Evolutionary conservation across 805 yeast genomes (phyloP).

Genomic region (Crinitomyces ghanaensis): DNA sequence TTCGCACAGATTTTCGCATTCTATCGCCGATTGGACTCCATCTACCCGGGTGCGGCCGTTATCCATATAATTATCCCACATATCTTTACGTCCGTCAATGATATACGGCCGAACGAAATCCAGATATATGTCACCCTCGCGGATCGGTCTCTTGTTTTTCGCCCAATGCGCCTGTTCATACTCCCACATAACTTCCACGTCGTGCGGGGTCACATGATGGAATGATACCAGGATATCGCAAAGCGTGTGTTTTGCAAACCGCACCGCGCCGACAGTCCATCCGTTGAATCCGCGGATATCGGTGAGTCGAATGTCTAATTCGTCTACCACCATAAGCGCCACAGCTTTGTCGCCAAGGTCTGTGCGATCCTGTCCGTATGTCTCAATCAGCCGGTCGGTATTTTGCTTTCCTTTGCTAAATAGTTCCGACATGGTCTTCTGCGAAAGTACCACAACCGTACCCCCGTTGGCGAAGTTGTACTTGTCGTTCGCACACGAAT

Average conservation of each 20-base stretch:
- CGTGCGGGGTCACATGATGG: conserved; percentile 7
- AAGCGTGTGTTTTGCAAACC: no score
- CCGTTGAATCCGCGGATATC: conserved; percentile 26
- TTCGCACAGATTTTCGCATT: no score
- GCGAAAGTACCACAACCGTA: conserved; percentile 26
- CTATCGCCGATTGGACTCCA: not conserved
- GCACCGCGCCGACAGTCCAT: no score
- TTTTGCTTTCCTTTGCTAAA: conserved; percentile 18
- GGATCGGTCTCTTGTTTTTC: conserved; percentile 10
- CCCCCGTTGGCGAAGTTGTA: conserved; percentile 30
- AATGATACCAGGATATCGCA: no score
- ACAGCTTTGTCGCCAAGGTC: conserved; percentile 25
- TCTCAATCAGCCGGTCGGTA: conserved; percentile 8
- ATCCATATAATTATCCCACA: no score
- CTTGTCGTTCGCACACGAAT: conserved; percentile 14
- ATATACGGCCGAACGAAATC: conserved; percentile 24
- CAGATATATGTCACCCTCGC: conserved; percentile 22
- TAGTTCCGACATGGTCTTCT: conserved; percentile 20
- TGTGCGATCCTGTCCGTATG: no score
- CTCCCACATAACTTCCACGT: conserved; percentile 7
- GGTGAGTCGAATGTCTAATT: conserved; percentile 7
- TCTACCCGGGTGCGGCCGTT: conserved; percentile 1
- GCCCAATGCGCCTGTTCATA: no score
- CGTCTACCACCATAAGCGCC: conserved; percentile 16
- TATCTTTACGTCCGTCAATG: conserved; percentile 3